phyloP scores from a whole-genome alignment of 2,329 filamentous ascomycete genomes.

The Colletotrichum destructivum region DNA sequence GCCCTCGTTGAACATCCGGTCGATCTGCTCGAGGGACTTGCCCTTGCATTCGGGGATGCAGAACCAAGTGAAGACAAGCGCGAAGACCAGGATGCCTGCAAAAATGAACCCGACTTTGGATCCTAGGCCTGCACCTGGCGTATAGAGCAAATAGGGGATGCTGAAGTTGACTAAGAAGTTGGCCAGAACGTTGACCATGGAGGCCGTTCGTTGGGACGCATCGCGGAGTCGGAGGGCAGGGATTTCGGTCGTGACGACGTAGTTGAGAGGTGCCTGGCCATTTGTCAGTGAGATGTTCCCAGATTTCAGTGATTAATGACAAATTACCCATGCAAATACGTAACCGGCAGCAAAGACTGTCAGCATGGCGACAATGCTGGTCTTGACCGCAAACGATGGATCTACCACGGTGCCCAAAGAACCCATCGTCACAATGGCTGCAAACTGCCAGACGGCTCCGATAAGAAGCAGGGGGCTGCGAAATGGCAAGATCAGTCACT shows the following conservation, averaged over 20 bases:
- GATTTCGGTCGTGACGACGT: constrained; percentile 55
- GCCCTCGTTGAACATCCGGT: constrained; percentile 45
- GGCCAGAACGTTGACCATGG: constrained; percentile 43
- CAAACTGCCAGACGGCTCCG: constrained; percentile 28
- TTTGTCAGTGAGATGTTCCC: neutral
- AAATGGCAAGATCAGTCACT: neutral
- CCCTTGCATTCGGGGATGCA: constrained; percentile 46
- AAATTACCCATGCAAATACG: constrained; percentile 49
- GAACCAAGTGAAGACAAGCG: constrained; percentile 42
- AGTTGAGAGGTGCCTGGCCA: constrained; percentile 49
- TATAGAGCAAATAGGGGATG: constrained; percentile 42
- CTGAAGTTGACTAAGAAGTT: constrained; percentile 45
- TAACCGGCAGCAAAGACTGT: constrained; percentile 52
- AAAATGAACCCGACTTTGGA: constrained; percentile 45
- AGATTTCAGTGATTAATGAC: no score
- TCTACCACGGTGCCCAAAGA: constrained; percentile 40
- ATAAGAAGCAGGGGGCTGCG: constrained; percentile 25
- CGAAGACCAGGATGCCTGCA: constrained; percentile 40
- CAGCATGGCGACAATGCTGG: constrained; percentile 53
- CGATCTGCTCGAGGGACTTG: constrained; percentile 47
- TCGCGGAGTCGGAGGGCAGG: constrained; percentile 43
- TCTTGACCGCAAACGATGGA: constrained; percentile 43
- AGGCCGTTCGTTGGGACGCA: constrained; percentile 36
- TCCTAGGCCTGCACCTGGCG: constrained; percentile 37
- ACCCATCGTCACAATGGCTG: constrained; percentile 41